Conservation (phyloP, 371 early-diverging fungal genomes). For the Apophysomyces sp. region DNA sequence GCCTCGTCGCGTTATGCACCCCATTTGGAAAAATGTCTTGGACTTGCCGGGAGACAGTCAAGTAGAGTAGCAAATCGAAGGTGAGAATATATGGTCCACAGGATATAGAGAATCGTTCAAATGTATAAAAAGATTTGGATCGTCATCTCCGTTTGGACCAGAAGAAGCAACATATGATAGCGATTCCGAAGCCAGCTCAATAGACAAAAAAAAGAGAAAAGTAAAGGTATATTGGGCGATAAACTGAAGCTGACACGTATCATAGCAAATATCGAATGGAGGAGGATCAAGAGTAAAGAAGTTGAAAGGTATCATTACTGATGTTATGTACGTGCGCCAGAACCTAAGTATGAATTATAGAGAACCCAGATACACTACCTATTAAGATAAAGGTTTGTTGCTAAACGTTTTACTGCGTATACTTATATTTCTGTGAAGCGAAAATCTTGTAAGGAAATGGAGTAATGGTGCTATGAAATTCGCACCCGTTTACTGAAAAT, state of each 20-base stretch:
- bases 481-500: background rate
- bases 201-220: background rate
- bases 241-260: background rate
- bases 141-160: slow-evolving; percentile 8
- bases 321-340: background rate
- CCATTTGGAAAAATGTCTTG: slow-evolving; percentile 89
- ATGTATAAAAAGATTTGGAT: slow-evolving; percentile 2
- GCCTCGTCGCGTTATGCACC: slow-evolving; percentile 83
- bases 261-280: background rate
- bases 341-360: background rate
- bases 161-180: background rate
- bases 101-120: background rate
- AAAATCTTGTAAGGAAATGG: background rate
- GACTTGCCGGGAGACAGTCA: slow-evolving; percentile 72
- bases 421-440: background rate
- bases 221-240: background rate
- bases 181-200: background rate
- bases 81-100: slow-evolving; percentile 18
- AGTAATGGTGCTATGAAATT: background rate
- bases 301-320: background rate
- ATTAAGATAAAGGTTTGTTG: background rate
- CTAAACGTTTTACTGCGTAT: background rate
- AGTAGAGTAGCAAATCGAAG: slow-evolving; percentile 65
- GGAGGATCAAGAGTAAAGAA: background rate
- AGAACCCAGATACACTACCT: background rate